Conservation (phyloP, 2,329 filamentous ascomycete species). For the Ophiostoma piceae region DNA sequence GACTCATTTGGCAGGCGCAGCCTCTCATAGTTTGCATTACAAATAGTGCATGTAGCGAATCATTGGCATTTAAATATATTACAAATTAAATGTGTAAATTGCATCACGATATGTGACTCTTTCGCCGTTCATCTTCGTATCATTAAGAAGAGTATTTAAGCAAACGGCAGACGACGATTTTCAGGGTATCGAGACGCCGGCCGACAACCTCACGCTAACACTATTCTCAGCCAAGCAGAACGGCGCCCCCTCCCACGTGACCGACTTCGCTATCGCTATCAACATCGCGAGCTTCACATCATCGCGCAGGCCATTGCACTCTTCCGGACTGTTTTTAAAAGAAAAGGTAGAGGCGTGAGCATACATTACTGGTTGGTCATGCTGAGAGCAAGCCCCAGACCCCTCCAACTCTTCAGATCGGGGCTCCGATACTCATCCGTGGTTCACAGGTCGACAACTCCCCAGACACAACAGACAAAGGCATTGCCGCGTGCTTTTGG, state of each 20-base stretch:
- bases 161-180: background rate
- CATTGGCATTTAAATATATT: background rate
- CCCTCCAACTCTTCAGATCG: slow-evolving; percentile 2
- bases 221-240: background rate
- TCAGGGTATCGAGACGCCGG: background rate
- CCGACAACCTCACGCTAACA: background rate
- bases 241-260: slow-evolving; percentile 5
- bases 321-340: background rate
- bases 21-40: background rate
- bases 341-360: background rate
- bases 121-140: background rate
- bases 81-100: background rate
- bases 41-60: background rate
- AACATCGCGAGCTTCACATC: background rate
- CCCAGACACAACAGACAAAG: slow-evolving; percentile 13
- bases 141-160: background rate
- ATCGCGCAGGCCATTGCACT: background rate
- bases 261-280: background rate
- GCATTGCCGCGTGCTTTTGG: background rate
- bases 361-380: slow-evolving; percentile 28
- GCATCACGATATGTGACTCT: background rate
- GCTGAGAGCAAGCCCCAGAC: slow-evolving; percentile 20
- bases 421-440: slow-evolving; percentile 20
- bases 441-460: slow-evolving; percentile 10
- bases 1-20: slow-evolving; percentile 3